Percentiles rank a stretch among this genome's conserved stretches.
phyloP scores from a whole-genome alignment of 2,329 filamentous ascomycete species.

The Penicillium sp. region DNA sequence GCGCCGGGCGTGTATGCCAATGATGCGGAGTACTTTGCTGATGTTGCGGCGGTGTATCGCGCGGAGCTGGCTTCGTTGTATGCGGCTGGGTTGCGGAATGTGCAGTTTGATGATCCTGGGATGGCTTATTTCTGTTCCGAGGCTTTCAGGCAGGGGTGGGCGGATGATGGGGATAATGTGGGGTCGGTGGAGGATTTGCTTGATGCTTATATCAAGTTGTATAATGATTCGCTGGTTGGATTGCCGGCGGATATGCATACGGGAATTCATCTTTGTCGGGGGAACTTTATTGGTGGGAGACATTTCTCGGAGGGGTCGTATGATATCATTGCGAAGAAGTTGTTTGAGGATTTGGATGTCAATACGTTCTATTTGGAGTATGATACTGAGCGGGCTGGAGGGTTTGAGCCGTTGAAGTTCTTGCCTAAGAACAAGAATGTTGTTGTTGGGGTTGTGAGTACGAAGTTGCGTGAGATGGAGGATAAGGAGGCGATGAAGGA shows the following conservation, averaged over 20 bases:
- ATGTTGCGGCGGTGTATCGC: constrained; percentile 64
- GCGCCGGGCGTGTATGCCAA: constrained; percentile 55
- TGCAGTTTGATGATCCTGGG: constrained; percentile 66
- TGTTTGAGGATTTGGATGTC: constrained; percentile 62
- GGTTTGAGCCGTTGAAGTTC: constrained; percentile 63
- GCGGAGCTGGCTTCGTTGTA: constrained; percentile 61
- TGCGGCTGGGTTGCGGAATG: constrained; percentile 61
- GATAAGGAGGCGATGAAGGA: constrained; percentile 63
- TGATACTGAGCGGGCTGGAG: constrained; percentile 63
- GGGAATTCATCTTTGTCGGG: constrained; percentile 70
- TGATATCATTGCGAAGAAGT: constrained; percentile 65
- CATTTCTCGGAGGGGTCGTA: constrained; percentile 67
- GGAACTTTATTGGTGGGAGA: constrained; percentile 64
- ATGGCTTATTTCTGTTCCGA: constrained; percentile 72
- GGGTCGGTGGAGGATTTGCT: constrained; percentile 69
- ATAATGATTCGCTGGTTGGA: constrained; percentile 68
- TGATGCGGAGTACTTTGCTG: constrained; percentile 62
- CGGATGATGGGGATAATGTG: constrained; percentile 64
- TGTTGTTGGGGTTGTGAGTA: constrained; percentile 63
- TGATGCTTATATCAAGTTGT: constrained; percentile 72
- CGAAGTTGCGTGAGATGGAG: constrained; percentile 62
- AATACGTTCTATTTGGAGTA: constrained; percentile 70
- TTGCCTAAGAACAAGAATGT: constrained; percentile 63
- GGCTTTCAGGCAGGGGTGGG: constrained; percentile 69
- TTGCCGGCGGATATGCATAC: constrained; percentile 69